These are phyloP conservation scores for Blastobotrys peoriensis DNA, from an alignment of 805 yeast species.

Conservation along the genomic window DNA sequence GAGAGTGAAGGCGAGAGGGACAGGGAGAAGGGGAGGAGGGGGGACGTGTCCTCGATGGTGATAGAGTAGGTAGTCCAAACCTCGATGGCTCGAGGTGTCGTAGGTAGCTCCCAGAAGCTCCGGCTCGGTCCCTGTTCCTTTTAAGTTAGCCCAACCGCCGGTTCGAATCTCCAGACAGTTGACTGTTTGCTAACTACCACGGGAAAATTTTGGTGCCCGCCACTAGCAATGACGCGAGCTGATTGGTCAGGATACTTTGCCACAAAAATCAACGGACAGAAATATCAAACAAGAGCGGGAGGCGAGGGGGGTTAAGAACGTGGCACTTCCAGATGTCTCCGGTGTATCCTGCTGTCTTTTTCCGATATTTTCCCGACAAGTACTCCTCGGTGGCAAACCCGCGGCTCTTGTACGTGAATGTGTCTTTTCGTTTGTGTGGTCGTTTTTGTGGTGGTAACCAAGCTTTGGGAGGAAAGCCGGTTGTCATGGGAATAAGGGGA, in stretches of 20 bases:
- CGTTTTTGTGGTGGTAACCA: neutral
- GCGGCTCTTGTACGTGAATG: neutral
- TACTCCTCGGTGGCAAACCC: neutral
- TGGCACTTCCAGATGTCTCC: too few relatives aligned
- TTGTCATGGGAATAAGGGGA: neutral
- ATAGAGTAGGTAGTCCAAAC: too few relatives aligned
- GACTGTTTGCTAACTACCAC: too few relatives aligned
- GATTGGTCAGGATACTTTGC: neutral
- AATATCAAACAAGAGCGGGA: neutral
- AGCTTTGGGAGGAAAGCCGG: neutral
- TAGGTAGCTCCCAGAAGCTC: too few relatives aligned
- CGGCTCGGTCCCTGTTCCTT: too few relatives aligned
- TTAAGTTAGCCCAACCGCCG: too few relatives aligned
- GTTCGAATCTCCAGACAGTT: too few relatives aligned
- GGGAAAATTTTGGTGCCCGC: neutral
- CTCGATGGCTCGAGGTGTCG: too few relatives aligned
- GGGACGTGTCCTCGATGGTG: too few relatives aligned
- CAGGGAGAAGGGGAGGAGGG: too few relatives aligned
- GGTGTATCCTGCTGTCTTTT: neutral
- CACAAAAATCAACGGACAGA: neutral
- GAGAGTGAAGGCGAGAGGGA: too few relatives aligned
- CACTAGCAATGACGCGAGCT: neutral
- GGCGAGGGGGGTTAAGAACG: too few relatives aligned
- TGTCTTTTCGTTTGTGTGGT: neutral
- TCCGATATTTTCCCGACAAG: neutral